These are phyloP conservation scores for Quercus dentata DNA, from an alignment of 306 rosid genomes.

Conservation along the genomic window DNA sequence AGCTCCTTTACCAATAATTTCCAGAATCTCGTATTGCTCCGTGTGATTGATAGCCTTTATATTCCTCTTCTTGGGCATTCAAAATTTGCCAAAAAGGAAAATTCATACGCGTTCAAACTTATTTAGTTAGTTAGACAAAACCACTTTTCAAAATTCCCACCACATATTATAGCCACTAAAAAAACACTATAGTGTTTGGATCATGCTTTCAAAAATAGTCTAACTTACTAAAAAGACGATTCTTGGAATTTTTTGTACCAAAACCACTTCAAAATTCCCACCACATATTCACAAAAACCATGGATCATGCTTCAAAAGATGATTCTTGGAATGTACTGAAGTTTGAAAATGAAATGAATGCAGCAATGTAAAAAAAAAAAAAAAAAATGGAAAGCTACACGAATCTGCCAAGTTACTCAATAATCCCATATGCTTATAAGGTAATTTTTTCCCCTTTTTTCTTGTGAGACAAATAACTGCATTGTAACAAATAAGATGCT, in stretches of 20 bases:
- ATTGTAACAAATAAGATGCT: constrained; percentile 7
- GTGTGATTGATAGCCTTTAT: constrained; percentile 27
- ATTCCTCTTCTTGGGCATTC: constrained; percentile 32
- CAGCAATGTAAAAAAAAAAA: constrained; percentile 7
- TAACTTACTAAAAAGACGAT: no score
- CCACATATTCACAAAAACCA: not conserved
- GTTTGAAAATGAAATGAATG: constrained; percentile 13
- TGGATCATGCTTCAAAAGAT: not conserved
- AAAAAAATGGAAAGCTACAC: constrained; percentile 18
- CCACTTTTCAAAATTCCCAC: no score
- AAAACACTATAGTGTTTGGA: no score
- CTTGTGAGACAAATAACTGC: constrained; percentile 16
- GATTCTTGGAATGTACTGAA: constrained; percentile 8
- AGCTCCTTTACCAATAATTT: constrained; percentile 92
- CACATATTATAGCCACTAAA: no score
- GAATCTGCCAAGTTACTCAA: constrained; percentile 28
- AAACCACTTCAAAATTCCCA: not conserved
- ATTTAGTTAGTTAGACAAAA: no score
- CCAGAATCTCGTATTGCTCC: constrained; percentile 97
- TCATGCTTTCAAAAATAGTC: no score
- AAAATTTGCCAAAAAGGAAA: no score
- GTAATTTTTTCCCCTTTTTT: constrained; percentile 9
- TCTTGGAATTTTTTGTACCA: no score
- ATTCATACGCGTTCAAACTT: no score
- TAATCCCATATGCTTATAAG: constrained; percentile 21